These are phyloP conservation scores for Xylaria sp. DNA, from an alignment of 2,329 filamentous ascomycete species.

Conservation along the genomic window DNA sequence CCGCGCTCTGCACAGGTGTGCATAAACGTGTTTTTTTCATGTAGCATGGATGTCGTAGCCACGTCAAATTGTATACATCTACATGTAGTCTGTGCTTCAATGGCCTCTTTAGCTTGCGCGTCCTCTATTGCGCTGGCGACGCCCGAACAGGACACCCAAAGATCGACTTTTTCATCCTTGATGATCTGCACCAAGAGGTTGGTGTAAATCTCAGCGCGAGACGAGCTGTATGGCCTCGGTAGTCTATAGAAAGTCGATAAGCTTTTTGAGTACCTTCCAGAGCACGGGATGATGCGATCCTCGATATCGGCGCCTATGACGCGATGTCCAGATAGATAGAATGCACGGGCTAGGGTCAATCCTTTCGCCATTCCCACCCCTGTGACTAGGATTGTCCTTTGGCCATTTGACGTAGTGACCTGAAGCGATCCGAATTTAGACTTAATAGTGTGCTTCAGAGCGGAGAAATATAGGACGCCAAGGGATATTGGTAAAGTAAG, in stretches of 20 bases:
- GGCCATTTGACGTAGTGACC: slow-evolving; percentile 1
- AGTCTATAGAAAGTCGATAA: slow-evolving; percentile 60
- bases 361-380: slow-evolving; percentile 77
- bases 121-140: slow-evolving; percentile 70
- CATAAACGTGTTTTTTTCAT: slow-evolving; percentile 71
- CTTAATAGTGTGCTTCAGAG: background rate
- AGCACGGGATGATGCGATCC: slow-evolving; percentile 50
- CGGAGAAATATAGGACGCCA: background rate
- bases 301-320: slow-evolving; percentile 75
- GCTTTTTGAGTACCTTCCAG: slow-evolving; percentile 63
- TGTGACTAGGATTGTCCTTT: slow-evolving; percentile 67
- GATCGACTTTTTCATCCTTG: slow-evolving; percentile 62
- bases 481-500: slow-evolving; percentile 30
- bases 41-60: slow-evolving; percentile 60
- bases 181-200: slow-evolving; percentile 64
- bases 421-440: background rate
- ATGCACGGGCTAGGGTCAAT: slow-evolving; percentile 67
- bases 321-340: slow-evolving; percentile 68
- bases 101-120: slow-evolving; percentile 64
- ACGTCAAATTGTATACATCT: slow-evolving; percentile 68
- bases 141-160: slow-evolving; percentile 79
- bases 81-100: slow-evolving; percentile 64
- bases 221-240: slow-evolving; percentile 38
- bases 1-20: slow-evolving; percentile 59
- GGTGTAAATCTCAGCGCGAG: slow-evolving; percentile 56